Conservation (phyloP, 78 protist species). For the Dictyostelium capitatum region DNA sequence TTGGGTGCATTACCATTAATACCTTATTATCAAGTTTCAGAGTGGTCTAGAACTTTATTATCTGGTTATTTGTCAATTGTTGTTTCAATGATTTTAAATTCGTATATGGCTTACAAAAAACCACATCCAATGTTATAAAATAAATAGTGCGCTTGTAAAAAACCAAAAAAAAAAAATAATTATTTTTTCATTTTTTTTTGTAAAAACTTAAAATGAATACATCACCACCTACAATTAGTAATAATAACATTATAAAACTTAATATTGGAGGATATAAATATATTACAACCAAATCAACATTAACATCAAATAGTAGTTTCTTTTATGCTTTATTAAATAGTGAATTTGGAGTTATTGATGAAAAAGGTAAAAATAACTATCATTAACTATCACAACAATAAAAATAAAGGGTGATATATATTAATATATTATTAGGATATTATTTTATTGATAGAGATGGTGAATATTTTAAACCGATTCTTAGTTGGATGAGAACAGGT, state of each 20-base stretch:
- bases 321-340: constrained; percentile 10
- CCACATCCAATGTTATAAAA: constrained; percentile 65
- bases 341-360: constrained; percentile 11
- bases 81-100: constrained; percentile 63
- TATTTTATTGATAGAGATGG: constrained; percentile 75
- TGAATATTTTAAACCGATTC: constrained; percentile 33
- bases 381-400: too few relatives aligned
- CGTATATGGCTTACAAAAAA: constrained; percentile 60
- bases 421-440: not conserved
- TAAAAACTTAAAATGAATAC: too few relatives aligned
- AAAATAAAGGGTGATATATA: not conserved
- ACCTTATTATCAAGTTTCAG: constrained; percentile 59
- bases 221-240: not conserved
- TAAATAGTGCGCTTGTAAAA: too few relatives aligned
- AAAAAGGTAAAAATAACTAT: not conserved
- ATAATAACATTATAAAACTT: constrained; percentile 23
- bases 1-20: constrained; percentile 76
- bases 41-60: constrained; percentile 66
- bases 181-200: too few relatives aligned
- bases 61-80: constrained; percentile 68
- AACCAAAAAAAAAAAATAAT: too few relatives aligned
- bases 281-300: constrained; percentile 38
- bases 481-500: constrained; percentile 53
- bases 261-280: constrained; percentile 53
- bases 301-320: constrained; percentile 18